Evolutionary conservation across 345 rosid genomes (phyloP).

Genomic region (Populus alba): DNA sequence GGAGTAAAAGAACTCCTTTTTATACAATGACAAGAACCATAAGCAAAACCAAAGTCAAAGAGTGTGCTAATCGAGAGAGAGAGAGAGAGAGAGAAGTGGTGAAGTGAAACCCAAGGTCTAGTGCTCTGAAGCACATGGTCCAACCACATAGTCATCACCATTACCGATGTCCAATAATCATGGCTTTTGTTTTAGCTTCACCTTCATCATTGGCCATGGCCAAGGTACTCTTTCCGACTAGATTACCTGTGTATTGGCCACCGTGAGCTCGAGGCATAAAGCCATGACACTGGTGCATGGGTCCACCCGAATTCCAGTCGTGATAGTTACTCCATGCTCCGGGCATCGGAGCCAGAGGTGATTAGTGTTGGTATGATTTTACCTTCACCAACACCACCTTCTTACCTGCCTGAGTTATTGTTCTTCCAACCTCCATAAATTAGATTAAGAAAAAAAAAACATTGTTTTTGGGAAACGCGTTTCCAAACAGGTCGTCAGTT

Average conservation of each 20-base stretch:
- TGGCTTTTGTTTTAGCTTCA: neutral
- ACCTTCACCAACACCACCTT: neutral
- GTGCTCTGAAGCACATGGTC: slow-evolving; percentile 23
- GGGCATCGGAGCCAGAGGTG: neutral
- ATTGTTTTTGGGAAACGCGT: no score
- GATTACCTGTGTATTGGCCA: no score
- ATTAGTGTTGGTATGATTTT: neutral
- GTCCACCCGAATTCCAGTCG: neutral
- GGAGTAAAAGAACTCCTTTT: neutral
- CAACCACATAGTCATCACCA: neutral
- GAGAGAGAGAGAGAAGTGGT: neutral
- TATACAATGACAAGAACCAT: neutral
- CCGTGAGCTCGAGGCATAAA: neutral
- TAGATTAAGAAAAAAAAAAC: no score
- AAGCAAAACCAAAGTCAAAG: slow-evolving; percentile 5
- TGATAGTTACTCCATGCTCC: neutral
- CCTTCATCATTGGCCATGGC: neutral
- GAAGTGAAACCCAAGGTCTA: slow-evolving; percentile 18
- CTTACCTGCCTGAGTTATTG: neutral
- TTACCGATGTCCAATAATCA: neutral
- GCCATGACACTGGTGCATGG: neutral
- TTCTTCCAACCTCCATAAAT: neutral
- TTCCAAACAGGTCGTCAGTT: no score
- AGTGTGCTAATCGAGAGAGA: slow-evolving; percentile 6
- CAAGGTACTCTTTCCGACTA: neutral